Evolutionary conservation across 352 stramenopile species (phyloP).

Genomic region (Nothophytophthora sp.): DNA sequence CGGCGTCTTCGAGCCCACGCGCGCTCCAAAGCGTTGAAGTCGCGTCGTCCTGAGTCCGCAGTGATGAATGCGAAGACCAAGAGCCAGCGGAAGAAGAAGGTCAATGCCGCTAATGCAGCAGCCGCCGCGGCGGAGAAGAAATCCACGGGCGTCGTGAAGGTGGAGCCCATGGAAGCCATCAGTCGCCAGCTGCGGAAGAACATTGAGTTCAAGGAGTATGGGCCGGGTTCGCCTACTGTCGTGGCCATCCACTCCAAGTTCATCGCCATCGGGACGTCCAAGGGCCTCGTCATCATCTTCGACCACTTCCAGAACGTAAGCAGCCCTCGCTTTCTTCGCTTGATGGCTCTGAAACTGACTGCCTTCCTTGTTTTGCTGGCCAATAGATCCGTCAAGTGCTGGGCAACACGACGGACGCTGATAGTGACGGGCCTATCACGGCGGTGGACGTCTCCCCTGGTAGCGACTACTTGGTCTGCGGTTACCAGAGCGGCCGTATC

Average conservation of each 20-base stretch:
- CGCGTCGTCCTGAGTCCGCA: slow-evolving; percentile 26
- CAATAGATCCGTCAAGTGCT: slow-evolving; percentile 85
- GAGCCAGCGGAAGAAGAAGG: slow-evolving; percentile 55
- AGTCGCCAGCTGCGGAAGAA: slow-evolving; percentile 91
- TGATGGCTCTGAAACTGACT: neutral
- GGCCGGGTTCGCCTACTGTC: slow-evolving; percentile 90
- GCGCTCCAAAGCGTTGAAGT: slow-evolving; percentile 54
- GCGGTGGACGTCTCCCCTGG: slow-evolving; percentile 88
- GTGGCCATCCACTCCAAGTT: slow-evolving; percentile 97
- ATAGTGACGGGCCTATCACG: slow-evolving; percentile 80
- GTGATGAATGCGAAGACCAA: slow-evolving; percentile 33
- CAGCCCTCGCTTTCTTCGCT: neutral
- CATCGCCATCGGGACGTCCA: slow-evolving; percentile 96
- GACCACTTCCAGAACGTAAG: slow-evolving; percentile 96
- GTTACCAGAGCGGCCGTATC: slow-evolving; percentile 92
- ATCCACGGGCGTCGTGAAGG: slow-evolving; percentile 81
- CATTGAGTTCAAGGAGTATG: slow-evolving; percentile 91
- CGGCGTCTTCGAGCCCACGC: slow-evolving; percentile 65
- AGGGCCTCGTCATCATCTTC: slow-evolving; percentile 94
- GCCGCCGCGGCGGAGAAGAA: slow-evolving; percentile 42
- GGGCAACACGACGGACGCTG: slow-evolving; percentile 76
- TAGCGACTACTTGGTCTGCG: slow-evolving; percentile 92
- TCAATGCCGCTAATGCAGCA: slow-evolving; percentile 28
- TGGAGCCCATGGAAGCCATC: slow-evolving; percentile 90
- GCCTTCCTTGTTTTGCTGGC: neutral